Percentiles rank a stretch among this genome's conserved stretches.
Conservation (phyloP, 768 basidiomycete species). For the Macrolepiota albuminosa region DNA sequence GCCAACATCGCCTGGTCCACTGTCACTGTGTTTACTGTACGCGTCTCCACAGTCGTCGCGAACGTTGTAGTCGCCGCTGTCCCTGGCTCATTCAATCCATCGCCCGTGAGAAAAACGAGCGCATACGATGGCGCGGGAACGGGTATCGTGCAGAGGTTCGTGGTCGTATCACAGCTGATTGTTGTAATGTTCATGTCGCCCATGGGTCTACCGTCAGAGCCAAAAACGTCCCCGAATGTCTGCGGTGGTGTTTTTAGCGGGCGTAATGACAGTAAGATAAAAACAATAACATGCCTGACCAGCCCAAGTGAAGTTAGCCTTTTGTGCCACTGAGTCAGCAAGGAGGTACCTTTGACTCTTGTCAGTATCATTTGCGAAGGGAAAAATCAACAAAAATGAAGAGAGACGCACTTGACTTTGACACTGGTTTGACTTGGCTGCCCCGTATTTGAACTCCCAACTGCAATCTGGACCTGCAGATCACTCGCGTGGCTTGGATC, state of each 20-base stretch:
- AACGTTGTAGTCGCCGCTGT: conserved; percentile 24
- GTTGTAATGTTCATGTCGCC: conserved; percentile 48
- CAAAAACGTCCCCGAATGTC: conserved; percentile 56
- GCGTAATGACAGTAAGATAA: no score
- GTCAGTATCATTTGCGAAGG: not conserved
- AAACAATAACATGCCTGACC: conserved; percentile 34
- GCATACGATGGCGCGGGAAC: conserved; percentile 68
- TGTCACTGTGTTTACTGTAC: conserved; percentile 45
- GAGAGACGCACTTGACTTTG: conserved; percentile 45
- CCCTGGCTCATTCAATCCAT: conserved; percentile 30
- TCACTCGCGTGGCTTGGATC: conserved; percentile 56
- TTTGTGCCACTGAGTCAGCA: conserved; percentile 45
- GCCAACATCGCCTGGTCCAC: conserved; percentile 51
- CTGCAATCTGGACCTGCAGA: conserved; percentile 44
- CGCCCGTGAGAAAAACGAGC: conserved; percentile 59
- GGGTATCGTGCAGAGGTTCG: conserved; percentile 50
- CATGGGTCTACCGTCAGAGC: conserved; percentile 59
- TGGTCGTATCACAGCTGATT: conserved; percentile 48
- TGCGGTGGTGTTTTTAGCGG: conserved; percentile 16
- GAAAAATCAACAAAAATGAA: not conserved
- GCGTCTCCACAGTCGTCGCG: conserved; percentile 48
- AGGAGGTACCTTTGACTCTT: conserved; percentile 41
- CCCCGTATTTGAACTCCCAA: conserved; percentile 38
- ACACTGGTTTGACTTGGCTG: conserved; percentile 36
- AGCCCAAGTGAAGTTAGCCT: conserved; percentile 60